A percentile compares a stretch with the other conserved stretches of the same genome.
phyloP scores from a whole-genome alignment of 805 yeast species.

The Pichia paraexigua region DNA sequence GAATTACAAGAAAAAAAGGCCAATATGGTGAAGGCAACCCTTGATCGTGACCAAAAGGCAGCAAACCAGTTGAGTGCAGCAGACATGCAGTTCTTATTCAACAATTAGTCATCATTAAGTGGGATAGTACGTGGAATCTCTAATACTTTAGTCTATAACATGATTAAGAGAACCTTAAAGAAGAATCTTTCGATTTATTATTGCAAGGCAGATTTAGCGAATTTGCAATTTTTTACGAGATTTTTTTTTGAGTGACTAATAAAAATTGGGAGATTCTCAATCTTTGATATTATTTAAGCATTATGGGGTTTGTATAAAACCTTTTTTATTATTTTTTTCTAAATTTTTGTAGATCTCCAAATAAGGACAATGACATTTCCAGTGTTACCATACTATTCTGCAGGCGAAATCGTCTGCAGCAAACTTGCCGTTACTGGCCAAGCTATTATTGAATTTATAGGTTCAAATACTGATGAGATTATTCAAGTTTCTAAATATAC shows the following conservation, averaged over 20 bases:
- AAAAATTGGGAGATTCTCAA: neutral
- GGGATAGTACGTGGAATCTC: neutral
- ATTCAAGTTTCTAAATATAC: slow-evolving; percentile 10
- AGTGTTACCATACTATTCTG: slow-evolving; percentile 22
- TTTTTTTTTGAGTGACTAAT: neutral
- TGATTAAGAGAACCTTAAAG: no score
- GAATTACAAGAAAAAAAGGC: slow-evolving; percentile 97
- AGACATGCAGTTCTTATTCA: slow-evolving; percentile 90
- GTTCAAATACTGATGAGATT: slow-evolving; percentile 13
- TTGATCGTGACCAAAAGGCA: slow-evolving; percentile 88
- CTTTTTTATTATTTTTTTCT: neutral
- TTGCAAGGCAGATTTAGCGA: no score
- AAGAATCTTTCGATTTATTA: no score
- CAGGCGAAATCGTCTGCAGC: slow-evolving; percentile 9
- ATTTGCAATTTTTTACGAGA: neutral
- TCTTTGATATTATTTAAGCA: neutral
- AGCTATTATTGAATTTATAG: slow-evolving; percentile 18
- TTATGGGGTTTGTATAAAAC: neutral
- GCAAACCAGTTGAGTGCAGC: slow-evolving; percentile 83
- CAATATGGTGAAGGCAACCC: slow-evolving; percentile 95
- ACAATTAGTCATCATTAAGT: slow-evolving; percentile 39
- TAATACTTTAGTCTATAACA: no score
- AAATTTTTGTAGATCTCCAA: neutral
- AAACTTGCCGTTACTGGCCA: slow-evolving; percentile 24
- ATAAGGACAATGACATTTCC: slow-evolving; percentile 25